Base-by-base conservation (phyloP, 495 filamentous ascomycete species). In the Penicillium goetzii region DNA sequence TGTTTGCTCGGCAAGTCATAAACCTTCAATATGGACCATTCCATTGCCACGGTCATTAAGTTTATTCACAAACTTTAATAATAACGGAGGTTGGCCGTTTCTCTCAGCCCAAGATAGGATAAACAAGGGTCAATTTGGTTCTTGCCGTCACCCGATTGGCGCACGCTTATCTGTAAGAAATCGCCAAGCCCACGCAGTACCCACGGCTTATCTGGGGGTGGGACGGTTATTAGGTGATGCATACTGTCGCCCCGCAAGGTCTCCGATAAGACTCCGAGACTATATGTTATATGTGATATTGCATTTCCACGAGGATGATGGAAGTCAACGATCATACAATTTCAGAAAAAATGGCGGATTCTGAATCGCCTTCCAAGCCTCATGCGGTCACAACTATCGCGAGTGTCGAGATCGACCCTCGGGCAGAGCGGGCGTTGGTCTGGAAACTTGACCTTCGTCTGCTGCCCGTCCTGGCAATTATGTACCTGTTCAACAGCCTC, bases 401-500 rank as follows among this genome's bases (percentile, higher is more conserved):
- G 11, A 63, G 52, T 25, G 52, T 68, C 50, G 60, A 68, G 25
- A 68, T 68, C 38, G 66, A 68, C 34, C 43, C 66, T 10, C 41
- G 26, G 23, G 60, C 62, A 1, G 66, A 68, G 45, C 56, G 56
- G 12, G 56, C 60, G 4, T 36, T 68, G 55, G 66, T 68, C 56
- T 65, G 85, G 64, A 85, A 84, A 55, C 89, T 89, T 56, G 88
- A 90, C 66, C 68, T 85, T 54, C 83, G 86, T 30, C 70, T 90
- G 45, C 72, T 90, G 12, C 88, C 88, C 0, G 81, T 89, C 4
- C 66, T 90, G 49, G 87, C 87, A 28, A 45, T 86, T 1, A 90
- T 90, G 88, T 87, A 88, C 65, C 75, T 88, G 33, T 87, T 87
- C 74, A 88, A 87, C 68, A 78, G 79, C 21, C 78, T 90, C n/a